Conservation (phyloP, 495 filamentous ascomycete species). For the Wilcoxina mikolae region DNA sequence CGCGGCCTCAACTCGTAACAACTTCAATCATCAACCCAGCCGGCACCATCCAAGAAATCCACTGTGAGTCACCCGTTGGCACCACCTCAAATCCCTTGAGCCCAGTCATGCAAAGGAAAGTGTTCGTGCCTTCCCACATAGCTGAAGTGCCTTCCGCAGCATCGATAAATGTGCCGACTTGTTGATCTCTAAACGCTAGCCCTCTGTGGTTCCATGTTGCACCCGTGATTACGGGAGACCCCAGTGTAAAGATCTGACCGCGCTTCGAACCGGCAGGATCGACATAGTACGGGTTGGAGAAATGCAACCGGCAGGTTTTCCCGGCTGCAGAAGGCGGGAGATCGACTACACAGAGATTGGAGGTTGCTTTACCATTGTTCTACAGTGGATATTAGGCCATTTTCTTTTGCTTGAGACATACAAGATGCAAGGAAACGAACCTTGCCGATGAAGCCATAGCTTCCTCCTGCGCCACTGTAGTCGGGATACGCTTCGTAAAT, state of each 20-base stretch:
- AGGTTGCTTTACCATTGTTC: neutral
- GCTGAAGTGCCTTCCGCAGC: neutral
- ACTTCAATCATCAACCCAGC: neutral
- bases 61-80: neutral
- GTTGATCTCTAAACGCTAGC: neutral
- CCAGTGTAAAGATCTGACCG: neutral
- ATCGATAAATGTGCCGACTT: neutral
- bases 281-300: neutral
- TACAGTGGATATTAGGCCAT: neutral
- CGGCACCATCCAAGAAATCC: neutral
- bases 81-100: neutral
- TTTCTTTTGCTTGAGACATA: too few species aligned
- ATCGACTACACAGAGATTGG: neutral
- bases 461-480: neutral
- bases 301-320: neutral
- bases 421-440: neutral
- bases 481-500: neutral
- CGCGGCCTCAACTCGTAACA: too few species aligned
- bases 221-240: neutral
- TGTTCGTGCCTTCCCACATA: neutral
- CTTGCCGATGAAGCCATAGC: neutral
- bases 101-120: neutral
- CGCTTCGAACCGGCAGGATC: neutral
- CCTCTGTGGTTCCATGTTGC: neutral
- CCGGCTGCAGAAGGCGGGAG: neutral